Evolutionary conservation across 805 yeast genomes (phyloP).

Genomic region (Myxozyma monticola): DNA sequence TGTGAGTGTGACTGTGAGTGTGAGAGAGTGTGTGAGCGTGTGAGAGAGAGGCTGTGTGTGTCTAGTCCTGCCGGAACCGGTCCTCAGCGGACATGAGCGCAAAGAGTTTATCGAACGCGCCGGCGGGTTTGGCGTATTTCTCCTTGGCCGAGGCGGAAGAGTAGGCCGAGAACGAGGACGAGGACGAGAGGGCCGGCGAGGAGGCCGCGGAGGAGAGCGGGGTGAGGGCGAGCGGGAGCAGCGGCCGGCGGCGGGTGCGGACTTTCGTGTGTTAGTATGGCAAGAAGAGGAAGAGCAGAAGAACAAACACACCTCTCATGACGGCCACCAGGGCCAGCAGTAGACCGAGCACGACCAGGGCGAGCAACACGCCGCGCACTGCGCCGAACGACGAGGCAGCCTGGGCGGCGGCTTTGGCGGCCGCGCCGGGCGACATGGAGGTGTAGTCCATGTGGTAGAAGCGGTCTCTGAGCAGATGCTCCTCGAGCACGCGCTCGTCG

Average conservation of each 20-base stretch:
- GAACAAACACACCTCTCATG: conserved; percentile 6
- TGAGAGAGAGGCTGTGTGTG: no score
- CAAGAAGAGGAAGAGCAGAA: neutral
- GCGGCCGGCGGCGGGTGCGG: conserved; percentile 3
- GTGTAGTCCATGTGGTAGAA: conserved; percentile 26
- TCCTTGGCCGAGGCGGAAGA: conserved; percentile 1
- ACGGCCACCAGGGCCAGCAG: conserved; percentile 5
- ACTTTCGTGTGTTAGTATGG: neutral
- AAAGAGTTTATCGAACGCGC: conserved; percentile 18
- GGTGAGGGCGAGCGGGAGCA: conserved; percentile 5
- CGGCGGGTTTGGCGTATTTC: conserved; percentile 10
- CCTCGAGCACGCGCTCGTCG: conserved; percentile 30
- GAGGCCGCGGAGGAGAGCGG: conserved; percentile 3
- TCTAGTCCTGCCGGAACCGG: conserved; percentile 19
- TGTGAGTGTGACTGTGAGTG: no score
- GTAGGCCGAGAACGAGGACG: conserved; percentile 12
- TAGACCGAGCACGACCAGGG: conserved; percentile 1
- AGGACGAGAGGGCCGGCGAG: conserved; percentile 16
- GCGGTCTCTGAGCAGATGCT: conserved; percentile 27
- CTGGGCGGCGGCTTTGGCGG: conserved; percentile 9
- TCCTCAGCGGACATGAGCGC: conserved; percentile 15
- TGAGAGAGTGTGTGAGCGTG: no score
- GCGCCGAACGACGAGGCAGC: conserved; percentile 6
- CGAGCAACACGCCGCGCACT: conserved; percentile 4
- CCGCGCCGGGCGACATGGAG: conserved; percentile 16